phyloP scores from a whole-genome alignment of 306 rosid genomes.

The Echinosophora koreensis region DNA sequence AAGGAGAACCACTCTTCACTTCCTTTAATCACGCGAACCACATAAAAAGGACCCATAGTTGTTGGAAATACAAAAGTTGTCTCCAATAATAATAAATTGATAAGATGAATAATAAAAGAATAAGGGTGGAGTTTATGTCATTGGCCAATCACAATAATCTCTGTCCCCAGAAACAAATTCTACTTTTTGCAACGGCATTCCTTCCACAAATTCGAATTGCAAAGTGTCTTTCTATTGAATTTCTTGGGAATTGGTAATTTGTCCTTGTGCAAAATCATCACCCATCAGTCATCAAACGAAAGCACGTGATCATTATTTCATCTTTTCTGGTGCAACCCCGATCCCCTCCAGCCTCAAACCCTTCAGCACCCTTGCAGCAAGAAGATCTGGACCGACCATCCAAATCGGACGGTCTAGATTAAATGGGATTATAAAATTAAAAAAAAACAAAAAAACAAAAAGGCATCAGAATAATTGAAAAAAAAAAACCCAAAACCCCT shows the following conservation, averaged over 20 bases:
- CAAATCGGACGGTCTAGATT: too few relatives aligned
- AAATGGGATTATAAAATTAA: too few relatives aligned
- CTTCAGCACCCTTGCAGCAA: too few relatives aligned
- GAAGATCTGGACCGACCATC: too few relatives aligned
- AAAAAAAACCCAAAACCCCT: too few relatives aligned
- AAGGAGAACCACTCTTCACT: not conserved
- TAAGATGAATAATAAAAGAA: not conserved
- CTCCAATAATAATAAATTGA: slow-evolving; percentile 29
- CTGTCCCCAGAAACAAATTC: slow-evolving; percentile 12
- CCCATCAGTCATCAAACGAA: not conserved
- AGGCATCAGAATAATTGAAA: too few relatives aligned
- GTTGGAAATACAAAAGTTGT: slow-evolving; percentile 62
- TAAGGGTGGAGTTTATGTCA: not conserved
- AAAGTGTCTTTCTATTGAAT: not conserved
- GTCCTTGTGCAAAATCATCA: not conserved
- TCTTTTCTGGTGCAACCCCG: too few relatives aligned
- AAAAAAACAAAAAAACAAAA: too few relatives aligned
- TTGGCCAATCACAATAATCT: slow-evolving; percentile 41
- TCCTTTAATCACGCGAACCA: slow-evolving; percentile 58
- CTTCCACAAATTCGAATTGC: slow-evolving; percentile 46
- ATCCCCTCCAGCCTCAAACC: too few relatives aligned
- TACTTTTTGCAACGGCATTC: slow-evolving; percentile 48
- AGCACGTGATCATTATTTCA: not conserved
- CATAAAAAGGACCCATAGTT: slow-evolving; percentile 44
- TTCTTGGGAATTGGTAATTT: slow-evolving; percentile 32